Evolutionary conservation across 768 basidiomycete species (phyloP), one percentile per base, ranked within the genome.

Genomic region (Psilocybe cyanescens): DNA sequence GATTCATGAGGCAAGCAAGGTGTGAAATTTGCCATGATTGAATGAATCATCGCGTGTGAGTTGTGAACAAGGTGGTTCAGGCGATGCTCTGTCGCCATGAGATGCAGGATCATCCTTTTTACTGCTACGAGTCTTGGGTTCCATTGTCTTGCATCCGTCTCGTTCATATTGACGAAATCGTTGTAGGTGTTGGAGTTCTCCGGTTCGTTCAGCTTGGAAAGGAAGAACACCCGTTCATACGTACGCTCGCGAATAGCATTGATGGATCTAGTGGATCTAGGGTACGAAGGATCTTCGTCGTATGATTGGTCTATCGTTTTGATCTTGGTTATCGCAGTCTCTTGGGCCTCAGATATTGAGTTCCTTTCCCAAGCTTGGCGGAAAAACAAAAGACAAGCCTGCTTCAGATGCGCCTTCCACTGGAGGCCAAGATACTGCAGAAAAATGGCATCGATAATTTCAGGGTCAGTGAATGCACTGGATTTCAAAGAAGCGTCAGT

Each of bases 11-110:
- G 74, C 17, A 83, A 72, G 24, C 78, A 78, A 29, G 75, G 77
- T 1, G 75, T 79, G 41, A 78, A 80, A 78, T 80, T 81, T 55
- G 80, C 79, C 8, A 81, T 63, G 60, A 80, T 78, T 5, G 79
- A 77, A 39, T 78, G 75, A 14, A 82, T 58, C 8, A 76, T 71
- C 2, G 76, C 68, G 46, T 78, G 74, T 12, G 74, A 68, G 4
- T 67, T 70, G 57, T 79, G 68, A 14, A 81, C 60, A 3, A 72
- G 58, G 19, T 68, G 71, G 65, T 80, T 81, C 56, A 83, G 72
- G 48, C 75, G 70, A 47, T 72, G 74, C 48, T 83, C 81, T 0
- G 76, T 78, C 7, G 73, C 70, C 69, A 83, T 72, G 11, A 78
- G 70, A 41, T 78, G 76, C 35, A 83, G 62, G 0, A 81, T 65